Evolutionary conservation across 345 rosid species (phyloP).

Genomic region (Trapa incisa): DNA sequence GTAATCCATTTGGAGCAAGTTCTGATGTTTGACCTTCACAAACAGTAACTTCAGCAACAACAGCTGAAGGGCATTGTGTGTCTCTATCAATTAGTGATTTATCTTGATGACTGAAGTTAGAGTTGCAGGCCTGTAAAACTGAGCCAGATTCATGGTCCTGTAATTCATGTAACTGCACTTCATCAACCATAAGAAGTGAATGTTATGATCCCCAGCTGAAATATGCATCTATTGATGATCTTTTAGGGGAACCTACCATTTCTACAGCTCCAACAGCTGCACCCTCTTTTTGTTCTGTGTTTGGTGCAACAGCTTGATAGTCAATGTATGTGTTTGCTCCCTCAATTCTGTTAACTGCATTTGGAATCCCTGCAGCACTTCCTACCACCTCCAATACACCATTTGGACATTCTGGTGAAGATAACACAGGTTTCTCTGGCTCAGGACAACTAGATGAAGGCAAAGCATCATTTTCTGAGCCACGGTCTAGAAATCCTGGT

Average conservation of each 20-base stretch:
- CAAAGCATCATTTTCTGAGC: not conserved
- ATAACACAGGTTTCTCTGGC: constrained; percentile 11
- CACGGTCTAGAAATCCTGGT: not conserved
- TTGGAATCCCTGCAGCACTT: constrained; percentile 20
- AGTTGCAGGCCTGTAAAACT: constrained; percentile 20
- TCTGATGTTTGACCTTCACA: constrained; percentile 31
- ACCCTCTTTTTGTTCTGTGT: constrained; percentile 12
- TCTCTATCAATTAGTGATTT: constrained; percentile 5
- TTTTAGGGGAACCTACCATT: constrained; percentile 10
- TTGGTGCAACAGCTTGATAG: constrained; percentile 7
- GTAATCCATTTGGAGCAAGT: constrained; percentile 28
- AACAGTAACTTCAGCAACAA: constrained; percentile 8
- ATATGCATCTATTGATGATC: constrained; percentile 11
- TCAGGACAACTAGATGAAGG: constrained; percentile 10
- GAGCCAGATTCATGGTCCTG: not conserved
- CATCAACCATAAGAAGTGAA: not conserved
- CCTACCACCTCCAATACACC: constrained; percentile 20
- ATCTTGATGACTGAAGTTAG: constrained; percentile 12
- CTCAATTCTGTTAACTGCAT: constrained; percentile 7
- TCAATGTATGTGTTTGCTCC: constrained; percentile 8
- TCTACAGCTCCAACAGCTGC: constrained; percentile 17
- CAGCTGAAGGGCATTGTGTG: constrained; percentile 21
- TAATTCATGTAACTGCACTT: not conserved
- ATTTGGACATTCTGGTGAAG: constrained; percentile 10
- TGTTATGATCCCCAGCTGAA: constrained; percentile 12